Conservation (phyloP, 2,329 filamentous ascomycete genomes). For the Nannizzia gypsea region DNA sequence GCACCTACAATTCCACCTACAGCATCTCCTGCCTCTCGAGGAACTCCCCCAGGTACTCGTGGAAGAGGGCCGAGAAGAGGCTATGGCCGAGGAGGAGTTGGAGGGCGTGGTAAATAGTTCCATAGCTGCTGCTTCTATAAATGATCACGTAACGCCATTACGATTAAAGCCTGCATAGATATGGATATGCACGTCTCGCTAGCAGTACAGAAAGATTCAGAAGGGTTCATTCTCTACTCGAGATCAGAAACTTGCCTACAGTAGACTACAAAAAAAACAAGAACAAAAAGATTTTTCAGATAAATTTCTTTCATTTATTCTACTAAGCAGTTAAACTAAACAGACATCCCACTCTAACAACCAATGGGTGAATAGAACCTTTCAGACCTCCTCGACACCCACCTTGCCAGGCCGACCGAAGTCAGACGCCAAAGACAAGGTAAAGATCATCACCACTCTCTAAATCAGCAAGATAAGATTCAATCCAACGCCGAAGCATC, state of each 20-base stretch:
- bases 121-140: background rate
- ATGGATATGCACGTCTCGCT: background rate
- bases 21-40: background rate
- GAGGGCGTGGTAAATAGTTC: constrained; percentile 4
- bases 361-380: constrained; percentile 42
- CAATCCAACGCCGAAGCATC: constrained; percentile 27
- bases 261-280: background rate
- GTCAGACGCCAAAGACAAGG: constrained; percentile 58
- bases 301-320: background rate
- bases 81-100: background rate
- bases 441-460: constrained; percentile 93
- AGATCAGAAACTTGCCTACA: background rate
- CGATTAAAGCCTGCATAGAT: background rate
- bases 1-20: background rate
- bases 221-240: no score
- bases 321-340: background rate
- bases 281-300: background rate
- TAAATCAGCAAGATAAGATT: constrained; percentile 44
- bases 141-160: background rate
- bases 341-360: background rate
- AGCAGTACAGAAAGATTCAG: no score
- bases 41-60: constrained; percentile 1
- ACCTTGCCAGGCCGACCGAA: constrained; percentile 67
- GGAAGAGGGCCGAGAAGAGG: background rate
- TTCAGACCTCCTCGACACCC: constrained; percentile 87